Percentiles rank a stretch among this genome's conserved stretches.
Conservation (phyloP, 768 basidiomycete species). For the Termitomyces sp. region DNA sequence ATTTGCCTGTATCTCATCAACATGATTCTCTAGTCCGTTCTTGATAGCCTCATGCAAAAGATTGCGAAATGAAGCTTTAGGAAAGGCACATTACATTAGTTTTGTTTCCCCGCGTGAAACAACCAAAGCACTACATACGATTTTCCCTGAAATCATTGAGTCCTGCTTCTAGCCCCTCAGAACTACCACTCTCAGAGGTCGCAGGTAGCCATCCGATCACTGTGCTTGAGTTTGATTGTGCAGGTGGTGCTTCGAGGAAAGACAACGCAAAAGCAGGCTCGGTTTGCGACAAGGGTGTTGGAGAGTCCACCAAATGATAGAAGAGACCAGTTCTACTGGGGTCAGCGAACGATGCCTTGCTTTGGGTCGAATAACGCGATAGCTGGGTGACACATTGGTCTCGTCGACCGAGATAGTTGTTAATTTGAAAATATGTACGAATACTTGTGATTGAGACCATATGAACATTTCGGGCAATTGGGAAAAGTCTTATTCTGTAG, state of each 20-base stretch:
- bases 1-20: conserved; percentile 62
- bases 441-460: background rate
- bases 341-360: conserved; percentile 27
- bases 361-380: conserved; percentile 1
- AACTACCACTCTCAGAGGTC: conserved; percentile 13
- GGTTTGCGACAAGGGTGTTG: conserved; percentile 38
- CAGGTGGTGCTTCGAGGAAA: conserved; percentile 45
- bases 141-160: conserved; percentile 72
- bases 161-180: conserved; percentile 33
- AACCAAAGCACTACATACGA: conserved; percentile 34
- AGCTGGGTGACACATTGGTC: background rate
- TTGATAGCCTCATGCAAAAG: conserved; percentile 58
- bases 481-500: background rate
- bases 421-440: background rate
- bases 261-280: conserved; percentile 59
- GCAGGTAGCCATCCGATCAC: conserved; percentile 73
- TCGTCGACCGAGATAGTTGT: background rate
- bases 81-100: background rate
- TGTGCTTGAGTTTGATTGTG: conserved; percentile 37
- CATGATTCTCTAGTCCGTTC: conserved; percentile 44
- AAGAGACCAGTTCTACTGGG: conserved; percentile 60
- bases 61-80: conserved; percentile 50
- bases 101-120: background rate
- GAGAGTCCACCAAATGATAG: conserved; percentile 58
- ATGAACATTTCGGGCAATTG: background rate